A percentile compares a stretch with the other conserved stretches of the same genome.
phyloP scores from a whole-genome alignment of 2,329 filamentous ascomycete genomes.

The Trichoderma sp. region DNA sequence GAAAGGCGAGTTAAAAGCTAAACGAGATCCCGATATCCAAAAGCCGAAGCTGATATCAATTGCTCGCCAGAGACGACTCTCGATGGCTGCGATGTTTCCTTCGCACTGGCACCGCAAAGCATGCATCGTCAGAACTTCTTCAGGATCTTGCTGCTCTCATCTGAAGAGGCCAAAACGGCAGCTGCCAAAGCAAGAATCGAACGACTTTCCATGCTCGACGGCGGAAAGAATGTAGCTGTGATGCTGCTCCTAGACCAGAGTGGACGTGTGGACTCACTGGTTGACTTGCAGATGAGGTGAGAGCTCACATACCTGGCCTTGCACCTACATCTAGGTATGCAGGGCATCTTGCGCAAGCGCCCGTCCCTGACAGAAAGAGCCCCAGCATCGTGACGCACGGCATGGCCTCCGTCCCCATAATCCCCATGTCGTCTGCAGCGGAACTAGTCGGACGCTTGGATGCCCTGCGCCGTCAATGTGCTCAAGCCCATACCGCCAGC shows the following conservation, averaged over 20 bases:
- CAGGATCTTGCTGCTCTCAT: slow-evolving; percentile 42
- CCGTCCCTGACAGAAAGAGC: background rate
- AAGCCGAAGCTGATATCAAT: slow-evolving; percentile 11
- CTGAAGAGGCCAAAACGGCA: slow-evolving; percentile 35
- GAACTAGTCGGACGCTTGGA: slow-evolving; percentile 40
- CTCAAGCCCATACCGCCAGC: background rate
- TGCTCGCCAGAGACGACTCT: slow-evolving; percentile 41
- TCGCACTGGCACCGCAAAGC: slow-evolving; percentile 32
- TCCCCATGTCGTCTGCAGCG: slow-evolving; percentile 41
- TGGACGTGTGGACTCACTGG: slow-evolving; percentile 36
- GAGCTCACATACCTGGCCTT: slow-evolving; percentile 17
- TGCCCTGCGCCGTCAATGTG: slow-evolving; percentile 35
- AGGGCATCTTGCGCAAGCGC: background rate
- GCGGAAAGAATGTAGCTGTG: slow-evolving; percentile 40
- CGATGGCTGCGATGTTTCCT: slow-evolving; percentile 45
- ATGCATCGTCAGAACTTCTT: slow-evolving; percentile 24
- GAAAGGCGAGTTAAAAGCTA: slow-evolving; percentile 28
- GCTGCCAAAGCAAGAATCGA: slow-evolving; percentile 37
- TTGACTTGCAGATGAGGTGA: slow-evolving; percentile 47
- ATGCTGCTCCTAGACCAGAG: slow-evolving; percentile 43
- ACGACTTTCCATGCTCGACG: slow-evolving; percentile 42
- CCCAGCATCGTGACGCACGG: slow-evolving; percentile 34
- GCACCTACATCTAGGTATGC: background rate
- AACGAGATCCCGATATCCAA: background rate
- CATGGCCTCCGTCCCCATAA: slow-evolving; percentile 37